phyloP scores from a whole-genome alignment of 2,329 filamentous ascomycete genomes.

The Chaetomium sp. region DNA sequence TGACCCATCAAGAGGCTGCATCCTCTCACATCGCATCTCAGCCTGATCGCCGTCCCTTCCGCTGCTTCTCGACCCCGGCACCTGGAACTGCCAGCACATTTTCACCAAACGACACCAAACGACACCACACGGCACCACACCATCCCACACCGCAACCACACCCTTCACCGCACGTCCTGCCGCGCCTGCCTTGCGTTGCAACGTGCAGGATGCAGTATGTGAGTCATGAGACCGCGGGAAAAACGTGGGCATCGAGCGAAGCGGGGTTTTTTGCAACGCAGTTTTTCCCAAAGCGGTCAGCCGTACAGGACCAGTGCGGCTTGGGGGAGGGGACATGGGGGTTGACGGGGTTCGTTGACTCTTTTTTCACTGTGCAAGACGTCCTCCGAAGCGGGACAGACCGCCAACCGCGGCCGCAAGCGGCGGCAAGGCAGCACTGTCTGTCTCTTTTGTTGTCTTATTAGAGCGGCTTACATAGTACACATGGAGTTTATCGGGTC shows the following conservation, averaged over 20 bases:
- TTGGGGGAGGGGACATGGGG: neutral
- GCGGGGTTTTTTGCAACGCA: neutral
- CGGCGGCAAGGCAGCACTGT: neutral
- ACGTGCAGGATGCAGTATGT: neutral
- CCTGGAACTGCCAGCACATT: neutral
- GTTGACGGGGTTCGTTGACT: too few species aligned
- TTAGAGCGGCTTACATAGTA: too few species aligned
- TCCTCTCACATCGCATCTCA: neutral
- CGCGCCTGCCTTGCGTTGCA: too few species aligned
- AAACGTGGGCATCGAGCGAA: conserved; percentile 6
- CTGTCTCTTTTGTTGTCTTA: too few species aligned
- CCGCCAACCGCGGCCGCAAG: neutral
- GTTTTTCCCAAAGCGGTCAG: conserved; percentile 5
- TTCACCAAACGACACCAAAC: neutral
- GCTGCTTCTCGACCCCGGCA: neutral
- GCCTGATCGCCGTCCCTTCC: conserved; percentile 5
- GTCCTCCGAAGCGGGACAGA: too few species aligned
- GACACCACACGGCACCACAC: neutral
- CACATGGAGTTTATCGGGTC: too few species aligned
- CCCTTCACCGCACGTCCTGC: too few species aligned
- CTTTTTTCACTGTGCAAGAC: too few species aligned
- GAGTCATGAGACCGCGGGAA: conserved; percentile 5
- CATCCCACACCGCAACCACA: too few species aligned
- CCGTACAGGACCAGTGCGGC: neutral
- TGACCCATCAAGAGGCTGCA: neutral